These are phyloP conservation scores for Aspergillus carbonarius DNA, from an alignment of 2,329 filamentous ascomycete genomes.

Conservation along the genomic window DNA sequence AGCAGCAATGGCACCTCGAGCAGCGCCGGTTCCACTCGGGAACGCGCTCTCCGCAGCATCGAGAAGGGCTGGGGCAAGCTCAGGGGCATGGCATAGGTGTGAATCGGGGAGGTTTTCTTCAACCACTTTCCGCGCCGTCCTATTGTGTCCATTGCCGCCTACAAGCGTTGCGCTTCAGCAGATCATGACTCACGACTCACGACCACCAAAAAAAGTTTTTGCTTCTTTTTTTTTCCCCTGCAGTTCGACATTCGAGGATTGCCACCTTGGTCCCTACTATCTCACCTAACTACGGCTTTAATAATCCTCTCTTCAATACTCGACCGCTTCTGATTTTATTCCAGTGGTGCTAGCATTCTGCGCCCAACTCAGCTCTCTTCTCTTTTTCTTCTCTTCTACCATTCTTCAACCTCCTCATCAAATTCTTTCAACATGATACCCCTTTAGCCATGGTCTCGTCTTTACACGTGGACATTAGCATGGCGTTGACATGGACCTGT, in stretches of 20 bases:
- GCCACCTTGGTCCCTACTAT: constrained; percentile 11
- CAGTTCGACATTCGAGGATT: neutral
- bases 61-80: constrained; percentile 44
- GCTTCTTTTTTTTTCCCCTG: constrained; percentile 9
- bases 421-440: constrained; percentile 11
- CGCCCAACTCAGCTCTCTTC: neutral
- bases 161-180: constrained; percentile 9
- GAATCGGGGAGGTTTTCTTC: neutral
- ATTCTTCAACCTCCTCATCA: constrained; percentile 1
- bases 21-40: constrained; percentile 36
- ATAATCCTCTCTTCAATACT: neutral
- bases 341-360: neutral
- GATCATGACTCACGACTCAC: constrained; percentile 25
- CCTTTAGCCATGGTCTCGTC: constrained; percentile 3
- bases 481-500: neutral
- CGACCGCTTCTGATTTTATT: neutral
- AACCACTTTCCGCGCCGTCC: neutral
- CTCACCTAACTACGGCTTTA: constrained; percentile 10
- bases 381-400: neutral
- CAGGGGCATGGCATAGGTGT: constrained; percentile 33
- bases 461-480: neutral
- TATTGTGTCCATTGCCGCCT: neutral
- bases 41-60: constrained; percentile 36
- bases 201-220: constrained; percentile 27
- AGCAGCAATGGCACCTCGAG: constrained; percentile 37